These are phyloP conservation scores for Cryptococcus sp. DNA, from an alignment of 1,284 basidiomycete species.

Conservation along the genomic window DNA sequence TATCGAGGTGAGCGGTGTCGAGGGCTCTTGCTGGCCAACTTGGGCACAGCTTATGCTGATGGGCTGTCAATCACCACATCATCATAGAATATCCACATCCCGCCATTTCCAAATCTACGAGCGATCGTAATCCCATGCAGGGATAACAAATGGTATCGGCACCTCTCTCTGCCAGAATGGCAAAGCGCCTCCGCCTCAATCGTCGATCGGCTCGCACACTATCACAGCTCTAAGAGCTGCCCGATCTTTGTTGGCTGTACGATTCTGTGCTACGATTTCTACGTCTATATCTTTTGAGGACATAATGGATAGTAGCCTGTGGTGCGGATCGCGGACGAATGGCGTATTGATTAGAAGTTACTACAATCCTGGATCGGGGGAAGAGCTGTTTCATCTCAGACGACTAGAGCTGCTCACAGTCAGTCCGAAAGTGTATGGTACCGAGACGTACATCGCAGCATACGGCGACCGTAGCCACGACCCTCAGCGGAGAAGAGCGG, in stretches of 20 bases:
- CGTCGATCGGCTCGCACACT: constrained; percentile 10
- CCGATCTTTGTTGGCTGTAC: constrained; percentile 4
- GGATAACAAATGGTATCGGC: constrained; percentile 8
- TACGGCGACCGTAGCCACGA: no score
- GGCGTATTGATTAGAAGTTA: constrained; percentile 20
- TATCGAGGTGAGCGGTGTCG: constrained; percentile 10
- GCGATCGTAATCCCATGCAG: constrained; percentile 10
- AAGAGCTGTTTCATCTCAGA: constrained; percentile 18
- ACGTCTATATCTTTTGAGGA: constrained; percentile 1
- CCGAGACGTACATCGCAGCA: no score
- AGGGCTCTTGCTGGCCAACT: neutral
- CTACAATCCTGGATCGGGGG: constrained; percentile 5
- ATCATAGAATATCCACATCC: constrained; percentile 11
- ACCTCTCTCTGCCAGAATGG: constrained; percentile 9
- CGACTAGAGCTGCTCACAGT: constrained; percentile 17
- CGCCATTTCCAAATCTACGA: constrained; percentile 6
- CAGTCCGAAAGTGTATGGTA: constrained; percentile 11
- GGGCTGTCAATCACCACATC: no score
- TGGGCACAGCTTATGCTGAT: neutral
- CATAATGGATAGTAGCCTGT: constrained; percentile 1
- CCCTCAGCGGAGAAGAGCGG: no score
- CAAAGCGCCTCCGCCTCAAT: constrained; percentile 14
- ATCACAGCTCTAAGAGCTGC: constrained; percentile 9
- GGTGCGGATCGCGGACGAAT: constrained; percentile 18
- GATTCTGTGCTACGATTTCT: constrained; percentile 4